Base-by-base conservation (phyloP, 805 yeast genomes). In the Candida multigemmis region DNA sequence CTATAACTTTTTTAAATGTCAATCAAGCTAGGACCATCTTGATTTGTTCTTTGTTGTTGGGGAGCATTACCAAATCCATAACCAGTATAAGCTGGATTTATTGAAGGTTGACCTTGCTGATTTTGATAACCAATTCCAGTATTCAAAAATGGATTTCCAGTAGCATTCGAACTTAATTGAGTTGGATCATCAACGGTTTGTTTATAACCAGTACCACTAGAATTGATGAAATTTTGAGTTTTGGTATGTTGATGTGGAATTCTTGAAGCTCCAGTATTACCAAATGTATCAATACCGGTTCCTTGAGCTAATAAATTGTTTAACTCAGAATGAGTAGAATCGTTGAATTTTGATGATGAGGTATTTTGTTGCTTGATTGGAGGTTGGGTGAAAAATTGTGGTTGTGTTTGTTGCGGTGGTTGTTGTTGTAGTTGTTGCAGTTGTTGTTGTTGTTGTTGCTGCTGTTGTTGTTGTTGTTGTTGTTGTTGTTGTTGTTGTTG, bases 231-330 rank as follows among this genome's bases (percentile, higher is more conserved):
- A 11, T 73, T 77, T 4, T 78, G 76, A 2, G 91, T 76, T 38
- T 71, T 73, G 2, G 96, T 89, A 50, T 82, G 89, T 46, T 89
- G 96, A 24, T 94, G 93, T 3, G 97, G 95, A 30, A 89, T 71
- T 58, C 96, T 76, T 6, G 74, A 52, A 12, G 74, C 77, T 29
- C 94, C 94, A 11, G 80, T 75, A 53, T 84, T 85, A 49, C 94
- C 94, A 52, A 83, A 91, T 0, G 96, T 87, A 57, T 87, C 98
- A 31, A 85, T 64, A 17, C 95, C 96, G 0, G 94, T 83, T 16
- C 95, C 96, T 23, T 74, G 71, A 8, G 91, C 84, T 37, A 89
- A 61, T 29, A 87, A 63, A 28, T 71, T 68, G 57, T 86, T 86
- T 46, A 89, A 68, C 34, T 82, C 87, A 9, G 55, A 36, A 31